These are phyloP conservation scores for Xanthoconium stramineum DNA, from an alignment of 768 basidiomycete genomes.

Conservation along the genomic window DNA sequence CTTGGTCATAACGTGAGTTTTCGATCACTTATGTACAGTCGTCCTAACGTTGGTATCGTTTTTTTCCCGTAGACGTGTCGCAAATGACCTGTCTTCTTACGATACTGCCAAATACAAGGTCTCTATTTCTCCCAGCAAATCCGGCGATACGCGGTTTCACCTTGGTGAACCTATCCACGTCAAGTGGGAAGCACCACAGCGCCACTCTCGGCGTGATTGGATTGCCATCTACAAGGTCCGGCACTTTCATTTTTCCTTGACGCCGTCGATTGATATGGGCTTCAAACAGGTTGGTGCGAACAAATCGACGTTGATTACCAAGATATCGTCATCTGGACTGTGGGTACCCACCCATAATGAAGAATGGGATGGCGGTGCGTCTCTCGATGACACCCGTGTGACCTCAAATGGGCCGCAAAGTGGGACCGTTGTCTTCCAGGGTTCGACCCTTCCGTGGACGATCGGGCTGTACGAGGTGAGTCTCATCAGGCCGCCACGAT, in stretches of 20 bases:
- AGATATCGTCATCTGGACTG: slow-evolving; percentile 79
- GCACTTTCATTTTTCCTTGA: slow-evolving; percentile 7
- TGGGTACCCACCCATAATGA: slow-evolving; percentile 92
- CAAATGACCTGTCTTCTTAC: slow-evolving; percentile 75
- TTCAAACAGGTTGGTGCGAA: slow-evolving; percentile 75
- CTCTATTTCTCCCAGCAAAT: slow-evolving; percentile 50
- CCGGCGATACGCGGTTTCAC: slow-evolving; percentile 64
- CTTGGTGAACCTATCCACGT: slow-evolving; percentile 88
- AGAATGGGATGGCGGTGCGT: slow-evolving; percentile 90
- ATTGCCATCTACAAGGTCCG: slow-evolving; percentile 84
- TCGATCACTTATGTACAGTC: neutral
- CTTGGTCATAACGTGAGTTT: slow-evolving; percentile 83
- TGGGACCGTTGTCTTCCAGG: slow-evolving; percentile 73
- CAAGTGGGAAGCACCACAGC: slow-evolving; percentile 81
- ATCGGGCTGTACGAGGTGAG: slow-evolving; percentile 77
- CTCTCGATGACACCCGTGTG: slow-evolving; percentile 44
- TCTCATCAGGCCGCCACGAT: neutral
- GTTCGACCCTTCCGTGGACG: slow-evolving; percentile 81
- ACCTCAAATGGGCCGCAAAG: slow-evolving; percentile 38
- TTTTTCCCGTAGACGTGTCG: slow-evolving; percentile 56
- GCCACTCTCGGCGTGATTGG: slow-evolving; percentile 93
- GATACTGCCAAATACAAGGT: slow-evolving; percentile 80
- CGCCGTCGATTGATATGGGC: neutral
- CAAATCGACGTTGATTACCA: slow-evolving; percentile 77
- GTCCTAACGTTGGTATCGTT: neutral